Conservation (phyloP, 768 basidiomycete genomes). For the Hortiboletus flavorubellus region DNA sequence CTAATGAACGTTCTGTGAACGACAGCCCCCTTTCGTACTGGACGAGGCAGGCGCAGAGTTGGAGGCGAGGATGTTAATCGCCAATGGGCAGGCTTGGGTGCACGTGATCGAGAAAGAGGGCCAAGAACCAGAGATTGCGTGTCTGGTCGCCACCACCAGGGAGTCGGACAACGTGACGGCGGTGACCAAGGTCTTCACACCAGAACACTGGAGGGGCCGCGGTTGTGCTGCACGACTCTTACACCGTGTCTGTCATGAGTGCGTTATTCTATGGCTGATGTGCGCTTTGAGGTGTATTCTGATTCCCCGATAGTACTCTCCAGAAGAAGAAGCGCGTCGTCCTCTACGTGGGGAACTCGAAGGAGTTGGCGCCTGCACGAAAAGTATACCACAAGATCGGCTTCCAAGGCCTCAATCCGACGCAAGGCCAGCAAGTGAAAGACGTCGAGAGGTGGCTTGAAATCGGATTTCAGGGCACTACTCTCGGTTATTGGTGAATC, state of each 20-base stretch:
- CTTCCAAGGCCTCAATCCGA: constrained; percentile 17
- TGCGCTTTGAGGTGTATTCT: neutral
- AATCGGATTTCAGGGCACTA: constrained; percentile 14
- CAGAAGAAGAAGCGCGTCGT: constrained; percentile 36
- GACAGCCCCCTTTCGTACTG: constrained; percentile 56
- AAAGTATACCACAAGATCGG: constrained; percentile 21
- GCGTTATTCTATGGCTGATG: constrained; percentile 26
- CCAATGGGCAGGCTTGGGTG: constrained; percentile 54
- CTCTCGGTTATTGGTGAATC: constrained; percentile 17
- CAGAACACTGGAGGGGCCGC: constrained; percentile 44
- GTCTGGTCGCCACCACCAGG: constrained; percentile 66
- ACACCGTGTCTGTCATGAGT: constrained; percentile 54
- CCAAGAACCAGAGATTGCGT: constrained; percentile 46
- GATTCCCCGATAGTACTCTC: constrained; percentile 29
- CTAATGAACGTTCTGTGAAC: neutral
- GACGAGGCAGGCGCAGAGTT: constrained; percentile 36
- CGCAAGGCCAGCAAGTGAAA: constrained; percentile 1
- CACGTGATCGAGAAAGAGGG: constrained; percentile 37
- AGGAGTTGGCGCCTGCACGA: constrained; percentile 16
- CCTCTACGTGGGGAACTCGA: constrained; percentile 55
- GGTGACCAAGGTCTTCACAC: constrained; percentile 73
- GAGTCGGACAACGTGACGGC: constrained; percentile 54
- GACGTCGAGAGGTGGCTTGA: constrained; percentile 22
- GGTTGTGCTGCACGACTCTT: constrained; percentile 64
- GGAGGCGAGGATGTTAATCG: constrained; percentile 53